Evolutionary conservation across 257 asterid species (phyloP), one percentile per base, ranked within the genome.

Genomic region (Jasminum sambac): DNA sequence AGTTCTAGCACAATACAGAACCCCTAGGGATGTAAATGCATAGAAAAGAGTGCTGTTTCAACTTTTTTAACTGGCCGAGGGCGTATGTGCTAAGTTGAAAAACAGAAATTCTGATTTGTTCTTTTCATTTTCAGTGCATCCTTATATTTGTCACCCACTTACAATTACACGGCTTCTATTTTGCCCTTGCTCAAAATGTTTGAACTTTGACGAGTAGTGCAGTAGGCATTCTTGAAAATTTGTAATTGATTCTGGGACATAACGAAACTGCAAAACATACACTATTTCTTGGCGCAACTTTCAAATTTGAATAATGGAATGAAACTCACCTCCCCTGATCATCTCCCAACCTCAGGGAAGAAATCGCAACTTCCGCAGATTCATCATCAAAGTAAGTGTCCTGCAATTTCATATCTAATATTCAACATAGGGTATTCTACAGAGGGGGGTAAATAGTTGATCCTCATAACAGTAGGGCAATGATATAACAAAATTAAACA

Each of bases 281-380:
- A 0, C 0, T 7, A 9, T 8, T 52, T 52, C 30, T 23, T 55
- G 36, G 10, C 10, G 36, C 62, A 55, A 55, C 62, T 55, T 55
- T 10, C 16, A 55, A 55, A 12, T 11, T 55, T 11, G 36, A 55
- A 16, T 19, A 10, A 23, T 9, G 34, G 36, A 23, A 21, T 64
- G 30, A 30, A 14, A 24, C 71, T 67, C 71, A 67, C 71, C 71
- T 67, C 61, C 71, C 71, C 19, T 67, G 71, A 17, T 67, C 71
- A 44, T 67, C 71, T 43, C 71, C 71, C 60, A 67, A 55, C 71
- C 71, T 67, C 1, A 67, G 43, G 62, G 71, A 67, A 3, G 71
- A 67, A 17, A 67, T 67, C 71, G 43, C 71, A 12, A 55, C 62
- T 55, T 55, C 62, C 1, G 62, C 62, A 55, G 62, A 55, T 55